phyloP scores from a whole-genome alignment of 257 asterid genomes.

The Ajuga chamaepitys region DNA sequence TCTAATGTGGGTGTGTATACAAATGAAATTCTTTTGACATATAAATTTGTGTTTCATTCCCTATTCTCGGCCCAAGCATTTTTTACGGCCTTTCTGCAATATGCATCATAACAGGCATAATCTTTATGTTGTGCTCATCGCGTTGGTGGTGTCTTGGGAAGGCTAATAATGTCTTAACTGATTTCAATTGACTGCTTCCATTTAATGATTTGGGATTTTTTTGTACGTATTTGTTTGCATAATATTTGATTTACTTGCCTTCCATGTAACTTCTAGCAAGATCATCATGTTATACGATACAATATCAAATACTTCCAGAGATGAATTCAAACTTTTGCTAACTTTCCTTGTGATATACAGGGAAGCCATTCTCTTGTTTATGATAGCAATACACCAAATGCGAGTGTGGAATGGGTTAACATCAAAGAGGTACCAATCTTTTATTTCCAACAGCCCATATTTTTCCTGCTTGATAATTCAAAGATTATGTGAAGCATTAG shows the following conservation, averaged over 20 bases:
- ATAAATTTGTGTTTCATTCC: not conserved
- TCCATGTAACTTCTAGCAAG: not conserved
- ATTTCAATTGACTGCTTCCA: not conserved
- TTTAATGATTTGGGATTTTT: not conserved
- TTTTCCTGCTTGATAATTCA: not conserved
- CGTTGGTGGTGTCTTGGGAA: not conserved
- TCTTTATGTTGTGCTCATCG: not conserved
- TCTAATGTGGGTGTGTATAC: not conserved
- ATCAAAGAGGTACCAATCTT: constrained; percentile 66
- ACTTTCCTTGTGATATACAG: constrained; percentile 32
- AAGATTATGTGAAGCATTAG: not conserved
- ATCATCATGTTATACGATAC: not conserved
- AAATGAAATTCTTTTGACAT: too few relatives aligned
- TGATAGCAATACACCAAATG: constrained; percentile 65
- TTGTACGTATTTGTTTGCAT: not conserved
- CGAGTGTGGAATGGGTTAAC: constrained; percentile 79
- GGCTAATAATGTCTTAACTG: not conserved
- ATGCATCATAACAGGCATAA: not conserved
- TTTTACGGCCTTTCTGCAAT: not conserved
- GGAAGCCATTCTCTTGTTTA: constrained; percentile 90
- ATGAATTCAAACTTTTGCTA: not conserved
- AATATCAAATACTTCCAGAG: not conserved
- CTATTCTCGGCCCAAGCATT: not conserved
- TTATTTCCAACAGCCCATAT: not conserved
- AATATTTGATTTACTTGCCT: not conserved